A percentile compares a stretch with the other conserved stretches of the same genome.
These are phyloP conservation scores for Pseudonectria buxi DNA, from an alignment of 2,329 filamentous ascomycete genomes.

Conservation along the genomic window DNA sequence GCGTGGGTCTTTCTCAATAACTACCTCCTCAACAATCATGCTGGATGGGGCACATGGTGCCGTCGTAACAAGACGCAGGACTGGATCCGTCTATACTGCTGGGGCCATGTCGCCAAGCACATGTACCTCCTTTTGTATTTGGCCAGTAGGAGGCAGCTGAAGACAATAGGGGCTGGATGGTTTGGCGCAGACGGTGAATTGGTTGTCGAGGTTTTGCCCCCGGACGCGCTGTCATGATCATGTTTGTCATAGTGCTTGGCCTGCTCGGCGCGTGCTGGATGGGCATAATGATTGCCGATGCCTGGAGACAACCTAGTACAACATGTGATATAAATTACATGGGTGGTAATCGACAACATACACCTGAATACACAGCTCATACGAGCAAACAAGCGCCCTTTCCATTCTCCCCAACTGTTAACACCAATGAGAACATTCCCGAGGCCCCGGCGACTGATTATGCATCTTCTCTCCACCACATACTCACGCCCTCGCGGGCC, in stretches of 20 bases:
- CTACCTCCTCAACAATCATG: constrained; percentile 50
- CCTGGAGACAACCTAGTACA: background rate
- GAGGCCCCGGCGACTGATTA: no score
- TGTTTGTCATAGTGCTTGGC: no score
- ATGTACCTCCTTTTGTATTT: constrained; percentile 70
- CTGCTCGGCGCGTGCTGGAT: no score
- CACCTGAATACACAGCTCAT: no score
- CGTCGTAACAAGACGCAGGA: constrained; percentile 31
- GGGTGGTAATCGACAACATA: no score
- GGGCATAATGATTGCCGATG: no score
- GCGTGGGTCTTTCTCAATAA: constrained; percentile 59
- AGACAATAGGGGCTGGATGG: constrained; percentile 56
- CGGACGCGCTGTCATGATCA: constrained; percentile 11
- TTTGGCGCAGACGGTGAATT: constrained; percentile 55
- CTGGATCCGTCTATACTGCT: constrained; percentile 65
- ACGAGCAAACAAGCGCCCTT: no score
- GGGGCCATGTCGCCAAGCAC: constrained; percentile 66
- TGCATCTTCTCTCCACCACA: no score
- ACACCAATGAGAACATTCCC: no score
- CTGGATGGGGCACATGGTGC: constrained; percentile 64
- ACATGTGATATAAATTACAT: background rate
- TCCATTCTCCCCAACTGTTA: no score
- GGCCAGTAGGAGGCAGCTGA: constrained; percentile 58
- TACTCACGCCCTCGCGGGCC: no score
- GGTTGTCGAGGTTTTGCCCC: constrained; percentile 31